Evolutionary conservation across 139 green algal genomes (phyloP), one percentile per base, ranked within the genome.

Genomic region (Coelastrella sp.): DNA sequence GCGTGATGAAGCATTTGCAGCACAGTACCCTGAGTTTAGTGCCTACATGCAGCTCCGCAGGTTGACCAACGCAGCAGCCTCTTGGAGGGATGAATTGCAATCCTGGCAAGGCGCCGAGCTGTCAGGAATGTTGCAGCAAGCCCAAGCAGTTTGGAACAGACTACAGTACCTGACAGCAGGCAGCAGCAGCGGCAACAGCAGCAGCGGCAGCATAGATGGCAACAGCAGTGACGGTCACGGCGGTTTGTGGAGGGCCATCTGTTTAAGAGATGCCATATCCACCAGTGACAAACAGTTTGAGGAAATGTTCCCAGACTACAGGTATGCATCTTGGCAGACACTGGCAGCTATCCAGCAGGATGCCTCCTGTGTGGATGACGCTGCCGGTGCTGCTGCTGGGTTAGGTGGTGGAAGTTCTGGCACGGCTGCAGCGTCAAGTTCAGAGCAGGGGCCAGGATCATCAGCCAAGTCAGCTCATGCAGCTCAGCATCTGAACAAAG

Each of bases 361-460:
- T 8, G 13, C 7, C 32, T 47, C 32, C 32, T 47, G 32, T 47
- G 32, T 47, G 32, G 32, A 47, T 47, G 32, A 47, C 32, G 32
- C 32, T 80, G 16, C 74, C 19, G 79, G 89, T 95, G 87, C 6
- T 92, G 92, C 87, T 96, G 66, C 84, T 93, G 76, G 5, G 87
- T 90, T 73, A 95, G 97, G 54, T n/a, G 5, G 23, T 19, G 8
- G 14, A 7, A 58, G 13, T 22, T 16, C 6, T 19, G 8, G 73
- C 74, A 80, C 22, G 5, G 23, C 7, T 17, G 2, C 74, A 58
- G 23, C 23, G 13, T 16, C 74, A 80, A 19, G 8, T 58, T 13
- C 74, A 57, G 23, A 5, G 7, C 68, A 76, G 68, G 16, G 17
- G 64, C 11, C 68, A 76, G 14, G 5, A 87, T 6, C 13, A 23